Conservation (phyloP, 2,329 filamentous ascomycete genomes). For the Fusarium xyrophilum region DNA sequence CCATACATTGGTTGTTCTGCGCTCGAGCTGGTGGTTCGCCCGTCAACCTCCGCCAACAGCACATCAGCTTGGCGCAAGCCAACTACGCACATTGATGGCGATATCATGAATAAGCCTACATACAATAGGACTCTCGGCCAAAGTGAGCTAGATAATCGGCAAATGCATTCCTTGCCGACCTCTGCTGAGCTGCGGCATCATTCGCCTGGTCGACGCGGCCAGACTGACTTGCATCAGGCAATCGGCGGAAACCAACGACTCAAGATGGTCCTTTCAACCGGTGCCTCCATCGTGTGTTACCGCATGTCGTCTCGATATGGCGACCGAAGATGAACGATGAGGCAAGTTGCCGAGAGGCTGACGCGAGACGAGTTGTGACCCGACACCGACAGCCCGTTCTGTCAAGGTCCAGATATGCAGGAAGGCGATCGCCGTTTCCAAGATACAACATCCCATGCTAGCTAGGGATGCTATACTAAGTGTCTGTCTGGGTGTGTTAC, state of each 20-base stretch:
- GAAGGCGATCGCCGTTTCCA: conserved; percentile 1
- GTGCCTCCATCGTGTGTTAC: conserved; percentile 3
- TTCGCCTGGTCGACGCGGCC: conserved; percentile 13
- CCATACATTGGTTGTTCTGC: neutral
- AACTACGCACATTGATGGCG: neutral
- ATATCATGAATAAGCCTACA: neutral
- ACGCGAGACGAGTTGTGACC: neutral
- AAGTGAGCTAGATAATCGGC: neutral
- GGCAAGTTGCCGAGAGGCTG: conserved; percentile 11
- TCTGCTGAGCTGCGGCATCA: neutral
- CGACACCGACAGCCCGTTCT: conserved; percentile 6
- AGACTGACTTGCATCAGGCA: conserved; percentile 12
- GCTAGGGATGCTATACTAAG: neutral
- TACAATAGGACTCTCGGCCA: neutral
- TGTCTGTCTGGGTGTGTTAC: neutral
- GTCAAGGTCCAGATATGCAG: conserved; percentile 10
- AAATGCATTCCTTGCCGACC: neutral
- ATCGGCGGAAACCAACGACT: neutral
- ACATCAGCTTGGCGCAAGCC: neutral
- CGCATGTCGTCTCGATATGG: conserved; percentile 8
- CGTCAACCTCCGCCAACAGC: neutral
- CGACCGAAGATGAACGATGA: conserved; percentile 20
- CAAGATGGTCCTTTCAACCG: neutral
- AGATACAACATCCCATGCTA: neutral
- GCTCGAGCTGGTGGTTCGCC: conserved; percentile 22